A percentile compares a stretch with the other conserved stretches of the same genome.
These are phyloP conservation scores for Aspergillus proliferans DNA, from an alignment of 2,329 filamentous ascomycete species.

Conservation along the genomic window DNA sequence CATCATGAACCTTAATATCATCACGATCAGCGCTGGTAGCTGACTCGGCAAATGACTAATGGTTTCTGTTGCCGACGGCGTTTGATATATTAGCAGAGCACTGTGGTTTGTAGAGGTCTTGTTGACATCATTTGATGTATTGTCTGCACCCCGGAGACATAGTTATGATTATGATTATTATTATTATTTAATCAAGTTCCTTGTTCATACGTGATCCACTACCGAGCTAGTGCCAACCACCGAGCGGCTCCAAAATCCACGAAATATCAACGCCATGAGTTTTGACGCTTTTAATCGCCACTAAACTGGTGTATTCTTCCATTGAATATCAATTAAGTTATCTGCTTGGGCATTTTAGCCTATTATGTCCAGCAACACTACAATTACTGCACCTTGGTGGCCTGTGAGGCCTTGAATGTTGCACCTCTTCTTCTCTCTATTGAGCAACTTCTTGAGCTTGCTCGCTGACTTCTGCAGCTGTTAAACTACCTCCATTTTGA, in stretches of 20 bases:
- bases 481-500: neutral
- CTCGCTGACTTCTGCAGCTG: neutral
- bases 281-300: neutral
- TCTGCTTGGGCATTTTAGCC: neutral
- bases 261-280: neutral
- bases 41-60: too few species aligned
- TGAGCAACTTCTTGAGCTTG: neutral
- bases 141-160: too few species aligned
- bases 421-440: slow-evolving; percentile 1
- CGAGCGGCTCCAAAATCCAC: neutral
- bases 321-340: neutral
- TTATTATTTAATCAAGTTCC: too few species aligned
- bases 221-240: neutral
- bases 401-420: neutral
- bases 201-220: too few species aligned
- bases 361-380: neutral
- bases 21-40: too few species aligned
- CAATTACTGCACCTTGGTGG: neutral
- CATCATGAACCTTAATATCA: too few species aligned
- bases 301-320: neutral
- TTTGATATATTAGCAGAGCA: too few species aligned
- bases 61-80: too few species aligned
- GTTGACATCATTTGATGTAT: too few species aligned
- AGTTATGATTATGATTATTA: too few species aligned
- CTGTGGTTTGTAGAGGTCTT: too few species aligned